Conservation (phyloP, 495 filamentous ascomycete species). For the Aeminium ludgeri region DNA sequence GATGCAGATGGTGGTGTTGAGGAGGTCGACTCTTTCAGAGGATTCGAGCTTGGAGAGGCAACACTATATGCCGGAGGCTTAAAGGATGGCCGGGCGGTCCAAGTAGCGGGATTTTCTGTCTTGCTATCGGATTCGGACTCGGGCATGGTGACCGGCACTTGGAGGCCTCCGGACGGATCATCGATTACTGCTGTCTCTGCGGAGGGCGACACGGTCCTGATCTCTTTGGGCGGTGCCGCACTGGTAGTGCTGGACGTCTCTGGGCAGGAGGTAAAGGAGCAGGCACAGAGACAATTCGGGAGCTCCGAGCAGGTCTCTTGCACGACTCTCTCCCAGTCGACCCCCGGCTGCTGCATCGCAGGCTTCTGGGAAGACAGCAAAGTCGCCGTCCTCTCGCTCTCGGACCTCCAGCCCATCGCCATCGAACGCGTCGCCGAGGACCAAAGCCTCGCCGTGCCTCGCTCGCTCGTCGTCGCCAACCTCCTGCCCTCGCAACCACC, state of each 20-base stretch:
- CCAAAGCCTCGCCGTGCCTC: slow-evolving; percentile 51
- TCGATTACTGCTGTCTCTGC: slow-evolving; percentile 65
- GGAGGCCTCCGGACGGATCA: slow-evolving; percentile 39
- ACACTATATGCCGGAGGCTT: slow-evolving; percentile 60
- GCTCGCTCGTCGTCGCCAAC: slow-evolving; percentile 62
- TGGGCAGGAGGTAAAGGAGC: slow-evolving; percentile 30
- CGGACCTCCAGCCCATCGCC: slow-evolving; percentile 43
- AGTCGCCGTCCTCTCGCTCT: slow-evolving; percentile 51
- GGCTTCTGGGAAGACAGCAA: slow-evolving; percentile 70
- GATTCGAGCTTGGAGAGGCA: slow-evolving; percentile 48
- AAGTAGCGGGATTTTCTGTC: slow-evolving; percentile 53
- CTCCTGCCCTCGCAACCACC: slow-evolving; percentile 46
- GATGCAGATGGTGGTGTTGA: slow-evolving; percentile 60
- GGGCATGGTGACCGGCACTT: slow-evolving; percentile 49
- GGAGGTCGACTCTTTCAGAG: slow-evolving; percentile 57
- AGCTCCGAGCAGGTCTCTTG: slow-evolving; percentile 61
- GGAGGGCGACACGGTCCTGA: slow-evolving; percentile 46
- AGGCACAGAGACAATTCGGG: slow-evolving; percentile 38
- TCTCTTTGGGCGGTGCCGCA: slow-evolving; percentile 53
- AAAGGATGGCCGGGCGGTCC: slow-evolving; percentile 28
- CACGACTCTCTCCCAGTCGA: slow-evolving; percentile 44
- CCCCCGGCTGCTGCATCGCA: slow-evolving; percentile 43
- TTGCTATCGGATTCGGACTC: slow-evolving; percentile 50
- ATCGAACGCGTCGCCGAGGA: slow-evolving; percentile 38
- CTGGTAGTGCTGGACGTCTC: slow-evolving; percentile 49